Evolutionary conservation across 148 eudicot species (phyloP).

Genomic region (Drosera capensis): DNA sequence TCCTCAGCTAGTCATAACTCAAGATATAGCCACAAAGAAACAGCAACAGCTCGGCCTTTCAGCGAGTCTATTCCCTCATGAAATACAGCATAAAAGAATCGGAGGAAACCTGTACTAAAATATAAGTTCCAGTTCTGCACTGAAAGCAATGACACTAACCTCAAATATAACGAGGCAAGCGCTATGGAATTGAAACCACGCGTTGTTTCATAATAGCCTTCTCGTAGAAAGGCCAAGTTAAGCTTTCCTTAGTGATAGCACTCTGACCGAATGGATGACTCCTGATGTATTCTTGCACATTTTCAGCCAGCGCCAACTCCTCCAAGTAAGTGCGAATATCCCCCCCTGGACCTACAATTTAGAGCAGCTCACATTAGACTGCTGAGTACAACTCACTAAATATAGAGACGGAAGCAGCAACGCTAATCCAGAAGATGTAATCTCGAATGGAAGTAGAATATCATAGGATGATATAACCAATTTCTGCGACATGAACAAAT

Average conservation of each 20-base stretch:
- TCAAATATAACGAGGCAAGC: too few species aligned
- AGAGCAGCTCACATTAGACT: background rate
- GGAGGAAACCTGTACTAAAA: too few species aligned
- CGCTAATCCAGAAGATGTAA: background rate
- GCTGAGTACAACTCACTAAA: background rate
- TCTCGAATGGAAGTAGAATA: too few species aligned
- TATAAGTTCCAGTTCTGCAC: too few species aligned
- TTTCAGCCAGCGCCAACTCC: conserved; percentile 37
- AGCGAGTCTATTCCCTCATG: too few species aligned
- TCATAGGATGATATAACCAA: too few species aligned
- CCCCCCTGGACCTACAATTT: conserved; percentile 57
- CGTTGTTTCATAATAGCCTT: conserved; percentile 31
- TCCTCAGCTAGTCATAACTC: too few species aligned
- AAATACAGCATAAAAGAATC: too few species aligned
- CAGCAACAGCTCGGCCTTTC: too few species aligned
- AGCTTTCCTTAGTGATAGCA: conserved; percentile 49
- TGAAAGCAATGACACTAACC: too few species aligned
- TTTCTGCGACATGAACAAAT: too few species aligned
- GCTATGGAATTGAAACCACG: conserved; percentile 6
- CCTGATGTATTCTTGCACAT: conserved; percentile 46
- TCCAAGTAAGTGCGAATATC: conserved; percentile 62
- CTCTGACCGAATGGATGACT: conserved; percentile 74
- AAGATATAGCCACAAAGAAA: too few species aligned
- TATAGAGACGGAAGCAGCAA: background rate
- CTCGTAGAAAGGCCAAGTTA: conserved; percentile 56